phyloP scores from a whole-genome alignment of 2,329 filamentous ascomycete species.

The Phaeophleospora eucalypticola region DNA sequence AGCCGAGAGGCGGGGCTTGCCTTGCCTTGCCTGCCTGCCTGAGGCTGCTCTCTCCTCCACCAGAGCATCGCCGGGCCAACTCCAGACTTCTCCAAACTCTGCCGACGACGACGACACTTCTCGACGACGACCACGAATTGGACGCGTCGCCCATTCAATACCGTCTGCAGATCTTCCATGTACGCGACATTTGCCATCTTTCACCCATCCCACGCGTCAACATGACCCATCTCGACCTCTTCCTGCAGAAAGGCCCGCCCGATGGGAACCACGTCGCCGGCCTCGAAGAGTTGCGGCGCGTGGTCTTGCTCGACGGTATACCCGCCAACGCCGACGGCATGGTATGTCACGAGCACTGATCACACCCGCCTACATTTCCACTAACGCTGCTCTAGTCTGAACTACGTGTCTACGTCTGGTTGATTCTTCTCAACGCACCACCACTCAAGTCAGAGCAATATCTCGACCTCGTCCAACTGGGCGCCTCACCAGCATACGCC shows the following conservation, averaged over 20 bases:
- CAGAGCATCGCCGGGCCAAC: too few species aligned
- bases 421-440: constrained; percentile 84
- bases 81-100: too few species aligned
- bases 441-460: constrained; percentile 84
- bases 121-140: too few species aligned
- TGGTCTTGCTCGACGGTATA: constrained; percentile 70
- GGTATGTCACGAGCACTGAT: constrained; percentile 47
- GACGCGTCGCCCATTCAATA: neutral
- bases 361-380: neutral
- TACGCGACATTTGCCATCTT: neutral
- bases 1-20: too few species aligned
- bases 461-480: constrained; percentile 83
- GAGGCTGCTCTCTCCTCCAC: too few species aligned
- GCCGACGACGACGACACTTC: too few species aligned
- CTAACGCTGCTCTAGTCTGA: constrained; percentile 61
- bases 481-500: constrained; percentile 87
- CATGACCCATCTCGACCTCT: constrained; percentile 59
- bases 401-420: constrained; percentile 91
- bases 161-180: neutral
- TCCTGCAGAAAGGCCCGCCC: constrained; percentile 76
- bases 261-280: constrained; percentile 64
- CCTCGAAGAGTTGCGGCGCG: constrained; percentile 66
- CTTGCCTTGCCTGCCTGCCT: too few species aligned
- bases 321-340: constrained; percentile 77
- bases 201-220: neutral